Conservation (phyloP, 116 monocot genomes). For the Dioscorea cayenensis region DNA sequence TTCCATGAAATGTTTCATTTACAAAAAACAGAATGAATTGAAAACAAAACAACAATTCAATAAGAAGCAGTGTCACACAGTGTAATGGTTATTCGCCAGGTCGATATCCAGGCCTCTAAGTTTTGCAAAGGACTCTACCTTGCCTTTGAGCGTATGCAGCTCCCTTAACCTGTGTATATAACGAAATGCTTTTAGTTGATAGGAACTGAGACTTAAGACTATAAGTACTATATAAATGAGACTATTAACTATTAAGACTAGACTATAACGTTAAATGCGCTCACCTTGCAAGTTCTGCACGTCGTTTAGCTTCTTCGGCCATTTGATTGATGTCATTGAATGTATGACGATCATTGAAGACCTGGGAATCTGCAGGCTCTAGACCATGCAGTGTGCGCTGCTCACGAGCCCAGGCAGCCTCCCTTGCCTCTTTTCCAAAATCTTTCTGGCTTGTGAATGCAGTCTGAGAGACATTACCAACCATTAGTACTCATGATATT, state of each 20-base stretch:
- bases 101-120: not conserved
- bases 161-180: not conserved
- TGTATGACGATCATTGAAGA: conserved; percentile 61
- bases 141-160: not conserved
- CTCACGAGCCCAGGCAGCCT: conserved; percentile 93
- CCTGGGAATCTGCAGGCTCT: conserved; percentile 60
- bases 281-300: conserved; percentile 96
- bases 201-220: not conserved
- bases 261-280: not conserved
- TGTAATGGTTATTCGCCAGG: not conserved
- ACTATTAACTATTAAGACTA: too few species aligned
- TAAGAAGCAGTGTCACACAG: not conserved
- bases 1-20: too few species aligned
- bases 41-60: too few species aligned
- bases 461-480: conserved; percentile 43
- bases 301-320: conserved; percentile 92
- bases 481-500: not conserved
- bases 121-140: not conserved
- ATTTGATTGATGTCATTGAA: conserved; percentile 89
- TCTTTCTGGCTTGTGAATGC: conserved; percentile 97
- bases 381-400: conserved; percentile 96
- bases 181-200: not conserved
- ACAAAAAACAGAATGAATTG: too few species aligned
- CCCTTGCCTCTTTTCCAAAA: conserved; percentile 89
- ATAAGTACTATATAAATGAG: not conserved